A percentile compares a stretch with the other conserved stretches of the same genome.
Evolutionary conservation across 169 alveolate genomes (phyloP).

Genomic region (Plasmodium falciparum): DNA sequence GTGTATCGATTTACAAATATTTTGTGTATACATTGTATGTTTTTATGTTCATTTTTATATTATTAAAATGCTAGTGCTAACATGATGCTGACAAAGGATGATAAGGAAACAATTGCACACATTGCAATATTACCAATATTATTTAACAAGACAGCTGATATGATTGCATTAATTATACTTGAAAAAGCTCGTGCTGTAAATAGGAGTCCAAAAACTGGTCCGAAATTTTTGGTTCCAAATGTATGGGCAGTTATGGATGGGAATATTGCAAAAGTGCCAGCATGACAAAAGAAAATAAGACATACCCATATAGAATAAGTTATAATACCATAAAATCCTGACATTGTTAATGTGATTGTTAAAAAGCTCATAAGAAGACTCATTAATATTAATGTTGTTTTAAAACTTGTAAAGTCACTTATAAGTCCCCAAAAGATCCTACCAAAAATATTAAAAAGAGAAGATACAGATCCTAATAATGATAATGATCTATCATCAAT

Average conservation of each 20-base stretch:
- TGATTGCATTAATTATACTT: conserved; percentile 56
- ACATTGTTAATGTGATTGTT: conserved; percentile 55
- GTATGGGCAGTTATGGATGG: conserved; percentile 82
- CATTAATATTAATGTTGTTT: conserved; percentile 49
- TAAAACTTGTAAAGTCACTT: conserved; percentile 64
- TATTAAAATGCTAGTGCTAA: conserved; percentile 33
- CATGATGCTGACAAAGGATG: conserved; percentile 69
- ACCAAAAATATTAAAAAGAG: conserved; percentile 51
- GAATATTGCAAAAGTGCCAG: conserved; percentile 79
- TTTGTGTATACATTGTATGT: too few species aligned
- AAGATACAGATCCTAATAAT: conserved; percentile 48
- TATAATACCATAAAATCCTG: conserved; percentile 48
- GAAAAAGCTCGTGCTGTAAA: conserved; percentile 78
- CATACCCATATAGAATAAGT: conserved; percentile 67
- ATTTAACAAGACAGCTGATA: conserved; percentile 46
- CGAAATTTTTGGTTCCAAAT: conserved; percentile 80
- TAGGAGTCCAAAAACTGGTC: conserved; percentile 83
- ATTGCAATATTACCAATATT: conserved; percentile 54
- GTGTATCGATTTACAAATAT: too few species aligned
- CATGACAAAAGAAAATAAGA: conserved; percentile 71
- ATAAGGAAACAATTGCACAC: conserved; percentile 68
- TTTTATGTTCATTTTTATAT: not conserved
- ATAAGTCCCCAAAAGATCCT: conserved; percentile 63
- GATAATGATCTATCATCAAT: conserved; percentile 72
- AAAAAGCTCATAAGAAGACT: conserved; percentile 55